Evolutionary conservation across 352 stramenopile genomes (phyloP).

Genomic region (Globisporangium parvum): DNA sequence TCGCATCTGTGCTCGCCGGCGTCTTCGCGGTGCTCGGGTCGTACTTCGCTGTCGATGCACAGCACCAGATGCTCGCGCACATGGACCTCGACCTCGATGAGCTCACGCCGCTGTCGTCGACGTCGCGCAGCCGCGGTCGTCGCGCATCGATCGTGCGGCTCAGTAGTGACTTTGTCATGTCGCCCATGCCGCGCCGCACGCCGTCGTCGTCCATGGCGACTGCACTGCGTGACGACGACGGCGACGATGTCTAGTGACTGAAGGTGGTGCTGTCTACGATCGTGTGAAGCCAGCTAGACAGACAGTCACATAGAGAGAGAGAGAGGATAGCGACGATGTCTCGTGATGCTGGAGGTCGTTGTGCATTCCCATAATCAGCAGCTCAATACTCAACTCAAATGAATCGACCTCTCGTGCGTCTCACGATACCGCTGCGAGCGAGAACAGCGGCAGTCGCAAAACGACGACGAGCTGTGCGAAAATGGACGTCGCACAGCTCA

Average conservation of each 20-base stretch:
- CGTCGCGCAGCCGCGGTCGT: slow-evolving; percentile 18
- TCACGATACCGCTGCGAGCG: too few relatives aligned
- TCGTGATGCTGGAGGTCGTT: too few relatives aligned
- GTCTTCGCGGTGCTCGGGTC: slow-evolving; percentile 57
- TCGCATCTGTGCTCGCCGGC: slow-evolving; percentile 44
- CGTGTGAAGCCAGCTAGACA: too few relatives aligned
- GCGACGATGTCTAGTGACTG: neutral
- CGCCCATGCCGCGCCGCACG: slow-evolving; percentile 17
- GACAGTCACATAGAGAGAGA: too few relatives aligned
- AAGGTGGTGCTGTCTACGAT: neutral
- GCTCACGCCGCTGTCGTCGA: slow-evolving; percentile 32
- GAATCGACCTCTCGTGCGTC: too few relatives aligned
- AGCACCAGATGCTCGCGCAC: too few relatives aligned
- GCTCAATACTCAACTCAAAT: too few relatives aligned
- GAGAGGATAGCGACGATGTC: too few relatives aligned
- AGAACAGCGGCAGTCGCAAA: too few relatives aligned
- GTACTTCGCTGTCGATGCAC: slow-evolving; percentile 34
- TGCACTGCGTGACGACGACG: neutral
- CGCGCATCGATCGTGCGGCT: slow-evolving; percentile 32
- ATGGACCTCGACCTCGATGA: slow-evolving; percentile 17
- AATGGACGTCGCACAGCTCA: slow-evolving; percentile 15
- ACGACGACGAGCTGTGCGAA: neutral
- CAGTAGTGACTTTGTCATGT: slow-evolving; percentile 30
- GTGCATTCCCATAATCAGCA: too few relatives aligned
- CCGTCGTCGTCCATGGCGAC: neutral